Evolutionary conservation across 805 yeast species (phyloP), one percentile per base, ranked within the genome.

Genomic region (Lachancea lanzarotensis): DNA sequence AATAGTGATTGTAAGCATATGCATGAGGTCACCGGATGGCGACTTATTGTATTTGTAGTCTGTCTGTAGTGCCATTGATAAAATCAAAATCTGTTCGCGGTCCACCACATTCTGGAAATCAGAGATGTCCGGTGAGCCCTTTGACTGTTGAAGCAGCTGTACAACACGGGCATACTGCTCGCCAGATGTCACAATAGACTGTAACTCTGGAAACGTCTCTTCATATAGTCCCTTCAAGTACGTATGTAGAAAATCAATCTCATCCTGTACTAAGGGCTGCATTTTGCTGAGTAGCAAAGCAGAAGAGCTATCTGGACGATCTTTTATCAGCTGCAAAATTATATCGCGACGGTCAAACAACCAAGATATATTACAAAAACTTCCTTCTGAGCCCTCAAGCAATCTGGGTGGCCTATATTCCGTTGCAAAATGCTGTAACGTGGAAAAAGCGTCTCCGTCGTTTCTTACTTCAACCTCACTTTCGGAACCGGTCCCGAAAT

Each of bases 1-100:
- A 50, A 49, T 46, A 1, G 79, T 75, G 4, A 65, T 61, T 3
- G 56, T 17, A 1, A 85, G 57, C 3, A 58, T 56, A 0, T 53
- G 51, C 43, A 78, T 51, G 40, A 73, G 74, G 0, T 53, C 49
- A 0, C 55, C 60, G 1, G 63, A 42, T 17, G 74, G 51, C 0
- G 57, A 50, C 0, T 47, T 47, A 4, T 69, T 65, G 3, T 52
- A 55, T 0, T 54, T 50, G 35, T 66, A 64, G 4, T 72, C 65
- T 30, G 79, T 78, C 30, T 78, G 75, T 19, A 84, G 79, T 0
- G 95, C 76, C 83, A 90, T 85, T 1, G 83, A 76, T 7, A 89
- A 63, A 3, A 86, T 83, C 54, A 89, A 69, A 0, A 81, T 66
- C 52, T 84, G 84, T 39, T 88, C 95, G 45, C 75, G 76, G 2